These are phyloP conservation scores for Xylaria sp. DNA, from an alignment of 2,329 filamentous ascomycete species.

Conservation along the genomic window DNA sequence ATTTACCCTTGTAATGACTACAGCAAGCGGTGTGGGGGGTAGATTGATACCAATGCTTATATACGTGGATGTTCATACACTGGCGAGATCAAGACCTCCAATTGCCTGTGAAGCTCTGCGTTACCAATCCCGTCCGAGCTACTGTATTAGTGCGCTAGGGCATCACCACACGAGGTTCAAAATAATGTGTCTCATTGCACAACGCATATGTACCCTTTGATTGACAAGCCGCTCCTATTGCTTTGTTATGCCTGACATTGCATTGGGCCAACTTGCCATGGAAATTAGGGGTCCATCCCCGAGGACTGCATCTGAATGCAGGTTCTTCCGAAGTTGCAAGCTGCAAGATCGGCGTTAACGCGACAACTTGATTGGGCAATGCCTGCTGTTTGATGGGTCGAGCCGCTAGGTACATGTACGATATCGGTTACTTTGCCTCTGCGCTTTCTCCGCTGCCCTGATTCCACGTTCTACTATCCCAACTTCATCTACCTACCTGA, in stretches of 20 bases:
- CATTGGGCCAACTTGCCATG: not conserved
- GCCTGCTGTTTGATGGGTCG: constrained; percentile 13
- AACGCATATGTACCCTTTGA: not conserved
- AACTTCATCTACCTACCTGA: not conserved
- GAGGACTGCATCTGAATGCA: not conserved
- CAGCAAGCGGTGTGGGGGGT: not conserved
- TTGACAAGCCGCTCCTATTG: not conserved
- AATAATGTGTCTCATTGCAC: constrained; percentile 8
- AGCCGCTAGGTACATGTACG: constrained; percentile 7
- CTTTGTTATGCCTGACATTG: constrained; percentile 6
- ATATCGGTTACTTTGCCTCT: constrained; percentile 16
- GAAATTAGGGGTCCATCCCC: not conserved
- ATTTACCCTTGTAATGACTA: not conserved
- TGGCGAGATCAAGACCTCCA: not conserved
- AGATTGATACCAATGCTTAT: constrained; percentile 13
- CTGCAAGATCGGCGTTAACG: constrained; percentile 6
- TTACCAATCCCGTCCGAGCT: not conserved
- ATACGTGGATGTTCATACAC: not conserved
- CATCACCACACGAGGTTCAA: not conserved
- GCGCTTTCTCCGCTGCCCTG: constrained; percentile 13
- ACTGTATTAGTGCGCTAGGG: too few species aligned
- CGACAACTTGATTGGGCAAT: constrained; percentile 21
- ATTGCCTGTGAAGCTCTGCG: not conserved
- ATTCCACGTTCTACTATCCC: not conserved
- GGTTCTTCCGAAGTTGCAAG: constrained; percentile 1